Evolutionary conservation across 202 grass and related monocot genomes (phyloP), one percentile per base, ranked within the genome.

Genomic region (Hordeum pubiflorum): DNA sequence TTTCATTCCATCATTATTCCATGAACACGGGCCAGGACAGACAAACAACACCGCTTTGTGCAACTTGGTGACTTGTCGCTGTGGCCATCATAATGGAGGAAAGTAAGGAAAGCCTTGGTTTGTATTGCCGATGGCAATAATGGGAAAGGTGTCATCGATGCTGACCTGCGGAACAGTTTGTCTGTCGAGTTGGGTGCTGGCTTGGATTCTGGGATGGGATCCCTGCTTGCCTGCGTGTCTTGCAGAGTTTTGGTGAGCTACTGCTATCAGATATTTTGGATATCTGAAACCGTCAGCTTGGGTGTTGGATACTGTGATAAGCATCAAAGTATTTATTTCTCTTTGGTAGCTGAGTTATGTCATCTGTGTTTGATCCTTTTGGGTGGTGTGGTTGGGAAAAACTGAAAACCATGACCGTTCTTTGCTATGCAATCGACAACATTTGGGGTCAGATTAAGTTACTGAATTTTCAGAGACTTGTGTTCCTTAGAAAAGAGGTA

Each of bases 71-170:
- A 72, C 36, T 79, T 84, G 71, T 89, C 77, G 43, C 22, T 65
- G 82, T 85, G 72, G 63, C 50, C 20, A 82, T 78, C 73, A 85
- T 85, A 82, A 85, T 59, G 34, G 73, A 85, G 48, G 48, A 54
- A 54, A 54, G 48, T n/a, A 58, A 36, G 32, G 82, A 60, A 86
- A 82, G 82, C 8, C 4, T 43, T 60, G 31, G n/a, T 78, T 78
- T 48, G 23, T 72, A 46, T 69, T 75, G 72, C 81, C 81, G 58
- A 22, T 85, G 41, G 73, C 87, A 85, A 89, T 73, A 82, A 74
- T 89, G 31, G 31, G 23, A 21, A 70, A 76, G 66, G 78, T 61
- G 59, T 14, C 37, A 40, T 8, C 7, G 87, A 67, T 50, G 44
- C 37, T 60, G 82, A 73, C 73, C 64, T 41, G 46, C 39, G 80